These are phyloP conservation scores for Hordeum marinum DNA, from an alignment of 176 grass and related monocot species.

Conservation along the genomic window DNA sequence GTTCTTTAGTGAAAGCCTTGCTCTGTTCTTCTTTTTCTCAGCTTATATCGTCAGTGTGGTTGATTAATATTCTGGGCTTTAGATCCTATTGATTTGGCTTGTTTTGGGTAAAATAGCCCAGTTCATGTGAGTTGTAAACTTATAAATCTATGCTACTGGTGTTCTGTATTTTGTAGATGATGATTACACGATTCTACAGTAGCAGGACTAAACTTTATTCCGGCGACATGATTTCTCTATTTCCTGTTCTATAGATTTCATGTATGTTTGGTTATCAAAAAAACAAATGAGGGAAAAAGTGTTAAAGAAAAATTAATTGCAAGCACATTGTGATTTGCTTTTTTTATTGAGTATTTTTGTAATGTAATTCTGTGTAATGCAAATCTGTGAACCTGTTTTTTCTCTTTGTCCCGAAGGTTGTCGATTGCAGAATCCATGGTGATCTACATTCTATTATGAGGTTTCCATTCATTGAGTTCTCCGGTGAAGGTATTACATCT, in stretches of 20 bases:
- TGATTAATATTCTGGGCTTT: background rate
- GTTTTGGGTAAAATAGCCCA: background rate
- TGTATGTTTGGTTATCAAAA: background rate
- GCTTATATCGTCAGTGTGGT: background rate
- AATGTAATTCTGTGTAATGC: background rate
- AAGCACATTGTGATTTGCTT: background rate
- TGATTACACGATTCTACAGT: background rate
- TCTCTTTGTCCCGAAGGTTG: constrained; percentile 44
- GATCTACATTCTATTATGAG: constrained; percentile 83
- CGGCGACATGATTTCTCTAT: background rate
- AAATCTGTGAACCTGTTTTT: constrained; percentile 3
- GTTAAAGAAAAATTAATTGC: background rate
- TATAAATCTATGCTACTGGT: background rate
- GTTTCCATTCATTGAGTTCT: constrained; percentile 94
- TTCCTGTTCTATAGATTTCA: background rate
- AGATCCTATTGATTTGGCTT: background rate
- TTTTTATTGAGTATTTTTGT: no score
- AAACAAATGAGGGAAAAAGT: background rate
- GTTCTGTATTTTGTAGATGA: background rate
- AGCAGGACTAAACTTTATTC: background rate
- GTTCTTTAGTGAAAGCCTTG: constrained; percentile 1
- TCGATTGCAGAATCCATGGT: constrained; percentile 85
- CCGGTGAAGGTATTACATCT: constrained; percentile 63
- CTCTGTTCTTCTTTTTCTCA: background rate
- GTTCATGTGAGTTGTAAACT: background rate